Evolutionary conservation across 2,329 filamentous ascomycete species (phyloP).

Genomic region (Emericellopsis atlantica): DNA sequence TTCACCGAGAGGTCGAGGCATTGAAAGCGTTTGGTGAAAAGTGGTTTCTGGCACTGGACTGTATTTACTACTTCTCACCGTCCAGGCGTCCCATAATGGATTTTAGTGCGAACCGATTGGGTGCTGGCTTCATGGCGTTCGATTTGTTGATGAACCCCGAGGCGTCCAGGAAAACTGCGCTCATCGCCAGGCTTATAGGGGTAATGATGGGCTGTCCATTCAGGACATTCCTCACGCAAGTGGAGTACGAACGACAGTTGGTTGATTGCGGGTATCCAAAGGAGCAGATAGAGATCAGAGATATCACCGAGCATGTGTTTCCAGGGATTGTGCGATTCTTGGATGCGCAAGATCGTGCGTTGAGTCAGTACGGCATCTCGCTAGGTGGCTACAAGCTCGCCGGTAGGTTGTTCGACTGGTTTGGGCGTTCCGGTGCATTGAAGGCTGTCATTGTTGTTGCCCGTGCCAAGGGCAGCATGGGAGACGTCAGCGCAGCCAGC

Average conservation of each 20-base stretch:
- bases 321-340: slow-evolving; percentile 31
- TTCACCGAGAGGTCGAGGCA: slow-evolving; percentile 12
- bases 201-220: slow-evolving; percentile 33
- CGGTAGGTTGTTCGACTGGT: slow-evolving; percentile 23
- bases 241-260: slow-evolving; percentile 30
- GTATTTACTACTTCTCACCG: slow-evolving; percentile 43
- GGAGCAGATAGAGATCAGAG: slow-evolving; percentile 26
- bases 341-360: slow-evolving; percentile 15
- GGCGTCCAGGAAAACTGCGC: slow-evolving; percentile 12
- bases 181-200: slow-evolving; percentile 28
- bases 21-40: slow-evolving; percentile 15
- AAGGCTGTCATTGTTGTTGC: slow-evolving; percentile 22
- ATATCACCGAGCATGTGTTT: slow-evolving; percentile 42
- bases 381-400: slow-evolving; percentile 22
- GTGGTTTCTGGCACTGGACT: slow-evolving; percentile 44
- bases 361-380: slow-evolving; percentile 21
- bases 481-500: too few species aligned
- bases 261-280: slow-evolving; percentile 31
- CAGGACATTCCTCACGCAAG: slow-evolving; percentile 31
- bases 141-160: slow-evolving; percentile 30
- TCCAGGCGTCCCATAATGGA: slow-evolving; percentile 32
- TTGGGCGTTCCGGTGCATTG: slow-evolving; percentile 18
- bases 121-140: slow-evolving; percentile 40
- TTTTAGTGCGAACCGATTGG: slow-evolving; percentile 23
- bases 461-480: not conserved